A percentile compares a stretch with the other conserved stretches of the same genome.
Evolutionary conservation across 1,139 yeast species (phyloP).

Genomic region (Blastobotrys raffinosifermentans): DNA sequence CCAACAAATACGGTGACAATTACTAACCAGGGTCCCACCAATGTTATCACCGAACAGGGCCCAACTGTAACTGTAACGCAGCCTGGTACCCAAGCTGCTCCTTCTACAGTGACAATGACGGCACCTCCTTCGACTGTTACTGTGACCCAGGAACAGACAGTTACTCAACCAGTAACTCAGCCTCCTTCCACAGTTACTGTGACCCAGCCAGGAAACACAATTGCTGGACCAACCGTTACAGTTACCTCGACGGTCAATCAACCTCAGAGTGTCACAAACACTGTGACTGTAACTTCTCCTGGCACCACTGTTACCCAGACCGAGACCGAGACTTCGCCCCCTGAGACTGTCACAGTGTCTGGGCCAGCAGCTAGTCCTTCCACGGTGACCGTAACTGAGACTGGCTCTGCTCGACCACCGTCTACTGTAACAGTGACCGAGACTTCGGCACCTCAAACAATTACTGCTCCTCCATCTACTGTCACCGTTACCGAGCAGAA

Average conservation of each 20-base stretch:
- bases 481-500: conserved; percentile 9
- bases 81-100: conserved; percentile 1
- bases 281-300: conserved; percentile 9
- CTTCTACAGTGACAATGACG: no score
- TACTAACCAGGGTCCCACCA: neutral
- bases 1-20: neutral
- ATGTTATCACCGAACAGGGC: neutral
- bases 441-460: neutral
- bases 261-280: conserved; percentile 3
- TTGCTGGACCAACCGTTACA: conserved; percentile 8
- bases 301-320: conserved; percentile 7
- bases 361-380: conserved; percentile 6
- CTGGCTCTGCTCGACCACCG: conserved; percentile 6
- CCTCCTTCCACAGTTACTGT: conserved; percentile 4
- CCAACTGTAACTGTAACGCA: neutral
- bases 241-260: conserved; percentile 7
- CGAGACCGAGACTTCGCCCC: conserved; percentile 6
- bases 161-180: neutral
- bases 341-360: conserved; percentile 6
- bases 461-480: conserved; percentile 1
- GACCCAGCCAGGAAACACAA: conserved; percentile 7
- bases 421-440: conserved; percentile 2
- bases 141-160: neutral
- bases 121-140: no score
- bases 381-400: conserved; percentile 4